Base-by-base conservation (phyloP, 2,329 filamentous ascomycete genomes). In the Xylaria sp. region DNA sequence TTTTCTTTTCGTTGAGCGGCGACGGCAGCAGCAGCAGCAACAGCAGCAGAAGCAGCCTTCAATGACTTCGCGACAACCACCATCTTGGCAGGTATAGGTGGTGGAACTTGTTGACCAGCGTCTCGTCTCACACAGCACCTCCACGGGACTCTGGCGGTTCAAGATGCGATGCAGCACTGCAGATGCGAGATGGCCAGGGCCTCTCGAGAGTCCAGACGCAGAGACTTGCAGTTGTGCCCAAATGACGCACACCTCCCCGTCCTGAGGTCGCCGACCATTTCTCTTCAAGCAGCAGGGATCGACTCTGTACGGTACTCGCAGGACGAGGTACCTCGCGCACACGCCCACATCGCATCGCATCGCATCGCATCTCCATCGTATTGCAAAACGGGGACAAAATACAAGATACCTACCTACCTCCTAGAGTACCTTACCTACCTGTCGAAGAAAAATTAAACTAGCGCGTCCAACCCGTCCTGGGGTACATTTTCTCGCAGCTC, bases 221-320 rank as follows among this genome's bases (percentile, higher is more conserved):
- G 45, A 56, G 52, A 60, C 54, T 57, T 60, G 57, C 59, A 62
- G 49, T 54, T 59, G 55, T 59, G 56, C 55, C 58, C 58, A 59
- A 59, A 61, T 61, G 58, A 61, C 58, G 58, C 58, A 61, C 58
- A 61, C 58, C 55, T 53, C 52, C 58, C 52, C 40, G 56, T 56
- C 50, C 45, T 59, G 48, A 61, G 58, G 58, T 61, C 58, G 58
- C 44, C 58, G 58, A 61, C 58, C 58, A 59, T 44, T 60, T 55
- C 44, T 48, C 57, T 52, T 17, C 52, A 61, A 55, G 56, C 49
- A 59, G 60, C 54, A 63, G 54, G 56, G 60, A 63, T 63, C 58
- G 56, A 59, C 58, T 61, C 34, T 54, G 18, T 54, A 44, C 47
- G 52, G 56, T 55, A 59, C n/a, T n/a, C n/a, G n/a, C n/a, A n/a